Conservation (phyloP, 2,329 filamentous ascomycete species). For the Talaromyces sp. region DNA sequence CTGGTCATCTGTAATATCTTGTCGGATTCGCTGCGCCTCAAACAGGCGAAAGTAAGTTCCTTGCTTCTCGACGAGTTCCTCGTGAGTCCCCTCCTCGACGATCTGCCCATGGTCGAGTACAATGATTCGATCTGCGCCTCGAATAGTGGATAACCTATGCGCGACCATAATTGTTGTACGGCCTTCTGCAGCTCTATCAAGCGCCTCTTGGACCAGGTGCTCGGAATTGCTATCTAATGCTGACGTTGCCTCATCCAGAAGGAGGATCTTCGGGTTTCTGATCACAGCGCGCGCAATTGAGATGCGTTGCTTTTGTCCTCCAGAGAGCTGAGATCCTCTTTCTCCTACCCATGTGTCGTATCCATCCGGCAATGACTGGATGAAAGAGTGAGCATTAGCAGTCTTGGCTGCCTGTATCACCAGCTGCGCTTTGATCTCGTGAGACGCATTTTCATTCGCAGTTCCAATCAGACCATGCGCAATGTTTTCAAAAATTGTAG, state of each 20-base stretch:
- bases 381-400: conserved; percentile 73
- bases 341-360: conserved; percentile 85
- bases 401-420: conserved; percentile 24
- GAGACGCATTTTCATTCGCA: conserved; percentile 59
- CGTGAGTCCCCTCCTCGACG: neutral
- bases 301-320: conserved; percentile 91
- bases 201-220: neutral
- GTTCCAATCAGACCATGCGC: conserved; percentile 61
- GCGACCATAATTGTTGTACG: neutral
- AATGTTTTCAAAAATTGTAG: conserved; percentile 81
- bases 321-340: conserved; percentile 76
- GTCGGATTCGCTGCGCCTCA: neutral
- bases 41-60: neutral
- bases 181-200: neutral
- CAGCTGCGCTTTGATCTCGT: conserved; percentile 48
- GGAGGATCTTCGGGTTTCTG: conserved; percentile 75
- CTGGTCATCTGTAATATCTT: neutral
- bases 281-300: conserved; percentile 80
- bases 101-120: neutral
- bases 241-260: conserved; percentile 88
- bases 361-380: conserved; percentile 69
- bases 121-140: neutral
- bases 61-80: neutral
- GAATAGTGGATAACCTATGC: neutral
- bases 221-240: conserved; percentile 62